These are phyloP conservation scores for Myriangium duriaei DNA, from an alignment of 2,329 filamentous ascomycete genomes.

Conservation along the genomic window DNA sequence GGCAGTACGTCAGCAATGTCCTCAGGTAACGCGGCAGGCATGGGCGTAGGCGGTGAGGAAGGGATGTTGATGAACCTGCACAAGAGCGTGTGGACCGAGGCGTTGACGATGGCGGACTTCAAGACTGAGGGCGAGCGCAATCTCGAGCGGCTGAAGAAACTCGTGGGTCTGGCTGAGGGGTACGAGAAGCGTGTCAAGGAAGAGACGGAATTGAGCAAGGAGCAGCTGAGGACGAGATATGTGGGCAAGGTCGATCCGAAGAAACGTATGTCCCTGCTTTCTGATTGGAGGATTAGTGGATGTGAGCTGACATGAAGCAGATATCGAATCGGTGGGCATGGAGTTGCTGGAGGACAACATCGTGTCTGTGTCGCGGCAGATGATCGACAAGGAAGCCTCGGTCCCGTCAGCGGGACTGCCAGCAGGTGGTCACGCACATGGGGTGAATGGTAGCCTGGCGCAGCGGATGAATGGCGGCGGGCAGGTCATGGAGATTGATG, in stretches of 20 bases:
- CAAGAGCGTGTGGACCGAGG: constrained; percentile 99
- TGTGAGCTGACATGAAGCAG: constrained; percentile 22
- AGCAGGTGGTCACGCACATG: constrained; percentile 30
- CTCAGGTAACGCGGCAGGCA: constrained; percentile 5
- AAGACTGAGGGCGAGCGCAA: constrained; percentile 70
- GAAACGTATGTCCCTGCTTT: constrained; percentile 52
- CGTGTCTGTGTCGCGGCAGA: constrained; percentile 91
- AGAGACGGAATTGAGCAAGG: constrained; percentile 92
- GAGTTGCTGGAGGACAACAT: constrained; percentile 99
- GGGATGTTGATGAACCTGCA: constrained; percentile 99
- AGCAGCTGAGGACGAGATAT: constrained; percentile 96
- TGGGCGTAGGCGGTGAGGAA: constrained; percentile 58
- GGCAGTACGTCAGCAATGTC: constrained; percentile 8
- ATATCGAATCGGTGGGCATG: constrained; percentile 91
- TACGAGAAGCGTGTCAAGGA: constrained; percentile 99
- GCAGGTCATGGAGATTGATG: constrained; percentile 23
- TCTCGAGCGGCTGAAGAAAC: constrained; percentile 73
- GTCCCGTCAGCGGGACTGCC: constrained; percentile 55
- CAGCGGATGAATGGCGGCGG: constrained; percentile 34
- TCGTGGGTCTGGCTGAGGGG: constrained; percentile 82
- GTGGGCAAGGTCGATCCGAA: constrained; percentile 98
- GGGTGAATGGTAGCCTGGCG: constrained; percentile 27
- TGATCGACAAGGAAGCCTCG: constrained; percentile 98
- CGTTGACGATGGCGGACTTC: constrained; percentile 94
- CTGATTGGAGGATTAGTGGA: neutral